These are phyloP conservation scores for Citrus trifoliata DNA, from an alignment of 345 rosid genomes.

Conservation along the genomic window DNA sequence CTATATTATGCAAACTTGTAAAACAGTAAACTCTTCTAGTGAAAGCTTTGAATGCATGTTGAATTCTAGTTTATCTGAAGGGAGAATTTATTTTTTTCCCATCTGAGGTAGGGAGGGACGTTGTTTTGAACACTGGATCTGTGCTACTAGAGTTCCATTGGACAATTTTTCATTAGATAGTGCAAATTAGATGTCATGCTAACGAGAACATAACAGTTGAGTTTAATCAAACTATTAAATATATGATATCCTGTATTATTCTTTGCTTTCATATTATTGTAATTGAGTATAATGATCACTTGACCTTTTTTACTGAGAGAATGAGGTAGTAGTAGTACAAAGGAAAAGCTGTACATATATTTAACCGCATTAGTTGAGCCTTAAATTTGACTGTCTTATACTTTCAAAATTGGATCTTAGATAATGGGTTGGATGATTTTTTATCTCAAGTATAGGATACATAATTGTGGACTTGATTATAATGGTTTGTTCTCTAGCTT, in stretches of 20 bases:
- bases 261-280: background rate
- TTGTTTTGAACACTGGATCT: background rate
- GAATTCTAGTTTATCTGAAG: background rate
- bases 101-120: background rate
- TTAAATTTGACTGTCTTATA: background rate
- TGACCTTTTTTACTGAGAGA: background rate
- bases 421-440: background rate
- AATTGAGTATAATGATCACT: background rate
- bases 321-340: background rate
- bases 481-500: background rate
- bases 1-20: background rate
- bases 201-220: background rate
- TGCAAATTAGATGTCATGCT: background rate
- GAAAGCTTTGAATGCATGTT: background rate
- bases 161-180: background rate
- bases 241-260: background rate
- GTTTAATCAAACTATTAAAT: background rate
- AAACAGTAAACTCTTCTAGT: background rate
- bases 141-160: background rate
- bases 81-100: background rate
- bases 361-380: background rate
- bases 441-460: background rate
- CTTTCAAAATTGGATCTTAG: background rate
- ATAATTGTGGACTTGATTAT: background rate
- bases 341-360: background rate